A percentile compares a stretch with the other conserved stretches of the same genome.
phyloP scores from a whole-genome alignment of 1,139 yeast species.

The Hansenula anomala region DNA sequence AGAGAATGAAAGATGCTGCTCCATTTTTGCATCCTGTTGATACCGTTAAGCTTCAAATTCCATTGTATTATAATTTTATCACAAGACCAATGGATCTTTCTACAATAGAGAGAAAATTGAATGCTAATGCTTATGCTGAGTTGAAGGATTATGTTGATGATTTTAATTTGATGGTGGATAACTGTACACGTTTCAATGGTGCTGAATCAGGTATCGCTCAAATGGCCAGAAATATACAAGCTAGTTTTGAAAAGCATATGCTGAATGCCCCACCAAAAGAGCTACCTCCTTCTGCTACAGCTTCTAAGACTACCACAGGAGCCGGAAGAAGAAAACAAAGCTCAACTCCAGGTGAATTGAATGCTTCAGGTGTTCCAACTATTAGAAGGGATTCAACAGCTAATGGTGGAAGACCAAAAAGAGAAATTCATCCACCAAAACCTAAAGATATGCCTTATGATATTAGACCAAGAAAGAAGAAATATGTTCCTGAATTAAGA shows the following conservation, averaged over 20 bases:
- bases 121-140: slow-evolving; percentile 62
- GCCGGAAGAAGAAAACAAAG: slow-evolving; percentile 21
- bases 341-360: slow-evolving; percentile 27
- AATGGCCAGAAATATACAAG: slow-evolving; percentile 88
- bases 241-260: slow-evolving; percentile 91
- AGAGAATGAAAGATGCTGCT: slow-evolving; percentile 85
- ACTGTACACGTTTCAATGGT: slow-evolving; percentile 86
- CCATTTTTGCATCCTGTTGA: slow-evolving; percentile 93
- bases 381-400: slow-evolving; percentile 62
- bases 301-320: slow-evolving; percentile 8
- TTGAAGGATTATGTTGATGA: slow-evolving; percentile 71
- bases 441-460: slow-evolving; percentile 93
- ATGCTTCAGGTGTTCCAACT: slow-evolving; percentile 44
- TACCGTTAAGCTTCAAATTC: slow-evolving; percentile 80
- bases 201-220: slow-evolving; percentile 75
- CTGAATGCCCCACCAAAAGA: slow-evolving; percentile 85
- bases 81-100: slow-evolving; percentile 90
- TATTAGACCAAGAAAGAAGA: slow-evolving; percentile 86
- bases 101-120: slow-evolving; percentile 80
- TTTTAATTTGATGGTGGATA: slow-evolving; percentile 77
- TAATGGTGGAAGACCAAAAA: slow-evolving; percentile 71
- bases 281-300: slow-evolving; percentile 32
- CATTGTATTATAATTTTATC: slow-evolving; percentile 81
- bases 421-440: slow-evolving; percentile 95
- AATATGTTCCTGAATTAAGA: slow-evolving; percentile 83